Base-by-base conservation (phyloP, 2,329 filamentous ascomycete species). In the Pyrenophora seminiperda region DNA sequence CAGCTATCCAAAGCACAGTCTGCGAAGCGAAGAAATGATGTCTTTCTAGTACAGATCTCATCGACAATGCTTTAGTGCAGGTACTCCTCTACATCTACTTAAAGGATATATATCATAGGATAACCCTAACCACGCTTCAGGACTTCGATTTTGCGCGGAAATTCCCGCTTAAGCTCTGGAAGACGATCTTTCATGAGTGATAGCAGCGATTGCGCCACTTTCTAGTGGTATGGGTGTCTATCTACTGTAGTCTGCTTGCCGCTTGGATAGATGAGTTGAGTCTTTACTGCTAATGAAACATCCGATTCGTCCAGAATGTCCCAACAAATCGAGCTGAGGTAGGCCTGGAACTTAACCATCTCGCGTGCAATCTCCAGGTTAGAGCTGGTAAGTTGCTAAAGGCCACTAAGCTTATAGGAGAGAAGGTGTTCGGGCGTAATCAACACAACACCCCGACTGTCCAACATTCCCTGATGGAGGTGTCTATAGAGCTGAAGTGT, bases 231-330 rank as follows among this genome's bases (percentile, higher is more conserved):
- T 0, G 81, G 81, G 41, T 76, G 76, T 9, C 78, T 70, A 7
- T 86, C 80, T 0, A 85, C 72, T 0, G 77, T 57, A 1, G 63
- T 59, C 50, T 85, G 81, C 0, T 63, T 52, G 0, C 84, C 85
- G 54, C 86, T 79, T 0, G 84, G 85, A 49, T 88, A 87, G 1
- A 87, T 74, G 0, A 88, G 67, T 57, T 88, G 82, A 33, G 84
- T 85, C 39, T 80, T 81, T 9, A 79, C 76, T 0, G 31, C 11
- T 32, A 87, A 81, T 44, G 82, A 83, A 50, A 87, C 83, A 41
- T 88, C 85, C 36, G 82, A 85, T 66, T 88, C 84, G 50, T 88
- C 84, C 0, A 88, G 73, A 2, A 89, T 76, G 51, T 87, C 84
- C 0, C 83, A 72, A 0, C 78, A 75, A 3, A 66, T 50, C 0